Evolutionary conservation across 768 basidiomycete species (phyloP).

Genomic region (Cystofilobasidium ferigula): DNA sequence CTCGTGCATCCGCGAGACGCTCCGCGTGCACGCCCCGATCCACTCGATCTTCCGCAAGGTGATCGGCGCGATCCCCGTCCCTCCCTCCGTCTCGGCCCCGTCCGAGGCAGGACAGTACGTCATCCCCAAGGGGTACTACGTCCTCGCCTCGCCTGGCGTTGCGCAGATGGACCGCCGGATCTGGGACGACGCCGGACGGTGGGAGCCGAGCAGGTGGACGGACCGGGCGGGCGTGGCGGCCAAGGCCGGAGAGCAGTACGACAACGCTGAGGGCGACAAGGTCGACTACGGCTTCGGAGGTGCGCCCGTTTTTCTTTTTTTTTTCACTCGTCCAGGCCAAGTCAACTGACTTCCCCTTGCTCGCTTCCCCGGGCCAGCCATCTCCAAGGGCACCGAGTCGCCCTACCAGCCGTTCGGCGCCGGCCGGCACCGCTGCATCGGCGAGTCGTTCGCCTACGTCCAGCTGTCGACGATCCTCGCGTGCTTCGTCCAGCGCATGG

Average conservation of each 20-base stretch:
- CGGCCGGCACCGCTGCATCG: conserved; percentile 87
- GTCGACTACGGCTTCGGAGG: conserved; percentile 92
- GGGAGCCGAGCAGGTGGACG: conserved; percentile 76
- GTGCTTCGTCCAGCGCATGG: conserved; percentile 63
- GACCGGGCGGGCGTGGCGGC: conserved; percentile 73
- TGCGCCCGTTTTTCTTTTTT: conserved; percentile 27
- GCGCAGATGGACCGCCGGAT: conserved; percentile 73
- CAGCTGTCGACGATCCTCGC: conserved; percentile 77
- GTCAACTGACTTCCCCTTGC: background rate
- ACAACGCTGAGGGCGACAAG: conserved; percentile 58
- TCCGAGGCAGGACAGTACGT: conserved; percentile 58
- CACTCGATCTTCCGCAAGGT: conserved; percentile 77
- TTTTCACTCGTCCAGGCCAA: background rate
- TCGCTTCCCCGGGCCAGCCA: conserved; percentile 33
- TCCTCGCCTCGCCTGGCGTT: conserved; percentile 77
- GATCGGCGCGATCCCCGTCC: conserved; percentile 70
- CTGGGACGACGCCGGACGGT: conserved; percentile 60
- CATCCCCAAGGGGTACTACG: conserved; percentile 74
- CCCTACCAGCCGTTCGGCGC: conserved; percentile 98
- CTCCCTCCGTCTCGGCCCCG: conserved; percentile 65
- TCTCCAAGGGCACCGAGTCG: conserved; percentile 74
- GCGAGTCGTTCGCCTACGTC: conserved; percentile 83
- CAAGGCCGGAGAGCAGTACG: conserved; percentile 61
- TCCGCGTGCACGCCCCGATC: conserved; percentile 73
- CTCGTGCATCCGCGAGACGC: conserved; percentile 75